A percentile compares a stretch with the other conserved stretches of the same genome.
These are phyloP conservation scores for Protomyces macrosporus DNA, from an alignment of 1,139 yeast genomes.

Conservation along the genomic window DNA sequence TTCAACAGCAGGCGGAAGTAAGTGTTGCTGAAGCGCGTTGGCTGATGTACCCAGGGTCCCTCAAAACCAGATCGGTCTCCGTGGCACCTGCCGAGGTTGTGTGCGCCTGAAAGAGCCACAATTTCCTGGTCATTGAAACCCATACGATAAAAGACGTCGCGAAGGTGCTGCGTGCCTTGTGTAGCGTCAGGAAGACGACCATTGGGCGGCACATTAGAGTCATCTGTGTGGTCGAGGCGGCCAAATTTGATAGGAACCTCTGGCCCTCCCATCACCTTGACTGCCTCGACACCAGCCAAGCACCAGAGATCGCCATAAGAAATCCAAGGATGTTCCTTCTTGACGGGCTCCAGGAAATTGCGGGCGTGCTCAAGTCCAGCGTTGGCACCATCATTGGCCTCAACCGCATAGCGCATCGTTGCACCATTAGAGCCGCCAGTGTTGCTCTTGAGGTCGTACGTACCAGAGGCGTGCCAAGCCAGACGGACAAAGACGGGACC, in stretches of 20 bases:
- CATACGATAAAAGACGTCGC: slow-evolving; percentile 62
- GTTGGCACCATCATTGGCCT: slow-evolving; percentile 46
- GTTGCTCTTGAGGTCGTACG: slow-evolving; percentile 53
- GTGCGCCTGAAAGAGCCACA: slow-evolving; percentile 85
- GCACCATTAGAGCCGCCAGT: slow-evolving; percentile 82
- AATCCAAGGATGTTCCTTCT: slow-evolving; percentile 63
- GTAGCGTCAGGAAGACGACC: slow-evolving; percentile 69
- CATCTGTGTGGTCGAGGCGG: slow-evolving; percentile 49
- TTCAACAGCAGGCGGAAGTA: slow-evolving; percentile 63
- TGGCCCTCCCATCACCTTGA: slow-evolving; percentile 91
- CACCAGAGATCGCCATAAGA: slow-evolving; percentile 87
- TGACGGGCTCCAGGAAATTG: slow-evolving; percentile 58
- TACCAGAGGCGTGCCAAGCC: slow-evolving; percentile 68
- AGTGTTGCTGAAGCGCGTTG: slow-evolving; percentile 74
- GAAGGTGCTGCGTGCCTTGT: slow-evolving; percentile 62
- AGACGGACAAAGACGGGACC: slow-evolving; percentile 63
- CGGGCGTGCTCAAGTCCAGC: slow-evolving; percentile 64
- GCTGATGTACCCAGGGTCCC: slow-evolving; percentile 89
- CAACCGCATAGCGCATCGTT: slow-evolving; percentile 53
- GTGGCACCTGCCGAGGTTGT: slow-evolving; percentile 54
- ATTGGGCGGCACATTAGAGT: slow-evolving; percentile 53
- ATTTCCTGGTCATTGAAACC: slow-evolving; percentile 78
- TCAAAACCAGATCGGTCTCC: slow-evolving; percentile 55
- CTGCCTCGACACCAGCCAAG: slow-evolving; percentile 75
- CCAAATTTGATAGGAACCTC: slow-evolving; percentile 53